Evolutionary conservation across 495 filamentous ascomycete species (phyloP), one percentile per base, ranked within the genome.

Genomic region (Xylona heveae): DNA sequence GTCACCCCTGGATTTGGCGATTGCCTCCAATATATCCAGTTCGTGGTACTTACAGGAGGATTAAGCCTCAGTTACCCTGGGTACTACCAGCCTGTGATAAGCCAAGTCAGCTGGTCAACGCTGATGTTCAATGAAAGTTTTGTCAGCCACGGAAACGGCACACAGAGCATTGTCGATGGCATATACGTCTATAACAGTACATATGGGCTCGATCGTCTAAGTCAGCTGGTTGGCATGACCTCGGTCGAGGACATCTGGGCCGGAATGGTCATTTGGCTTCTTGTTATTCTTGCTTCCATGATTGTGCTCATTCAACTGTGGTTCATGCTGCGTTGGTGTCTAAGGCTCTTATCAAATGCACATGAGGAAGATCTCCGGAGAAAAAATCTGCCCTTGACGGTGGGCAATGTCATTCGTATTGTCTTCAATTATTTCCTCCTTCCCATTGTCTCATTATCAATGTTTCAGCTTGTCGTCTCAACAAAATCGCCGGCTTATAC

Each of bases 1-100:
- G 82, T 97, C 14, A 97, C 88, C 5, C 88, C 88, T 9, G 88
- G 88, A 0, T 97, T 97, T 48, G 83, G 80, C 7, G 88, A 97
- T 42, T 97, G 88, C 49, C 66, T 97, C 19, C 84, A 97, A 52
- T 97, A 95, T 47, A 74, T 97, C 19, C 88, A 97, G 45, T 95
- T 90, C 40, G 64, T 84, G 30, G 77, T 84, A 13, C 61, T 97
- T 21, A 82, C 84, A 0, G 90, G 90, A 1, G 69, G 74, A 24
- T 54, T 97, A 25, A 79, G 75, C 15, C 52, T 97, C 40, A 71
- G 76, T 36, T 97, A 95, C 47, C 88, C 88, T 0, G 88, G 88
- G 0, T 97, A 77, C 44, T 95, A 78, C 47, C 88, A 94, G 45
- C 88, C 88, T 9, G 77, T 77, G 9, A 66, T 88, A 29, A 88